Conservation (phyloP, 1,139 yeast genomes). For the Scheffersomyces lignicola region DNA sequence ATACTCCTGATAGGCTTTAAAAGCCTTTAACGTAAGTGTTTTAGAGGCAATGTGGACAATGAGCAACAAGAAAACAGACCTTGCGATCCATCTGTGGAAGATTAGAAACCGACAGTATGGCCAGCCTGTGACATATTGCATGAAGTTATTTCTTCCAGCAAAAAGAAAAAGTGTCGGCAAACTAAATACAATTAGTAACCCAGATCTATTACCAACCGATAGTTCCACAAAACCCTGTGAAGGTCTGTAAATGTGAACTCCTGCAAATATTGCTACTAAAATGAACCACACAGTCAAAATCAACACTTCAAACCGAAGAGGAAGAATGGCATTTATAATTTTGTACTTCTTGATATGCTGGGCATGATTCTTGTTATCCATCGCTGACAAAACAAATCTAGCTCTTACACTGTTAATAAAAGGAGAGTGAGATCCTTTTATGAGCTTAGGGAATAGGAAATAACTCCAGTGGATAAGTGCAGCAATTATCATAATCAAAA, state of each 20-base stretch:
- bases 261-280: slow-evolving; percentile 13
- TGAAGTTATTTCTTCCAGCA: slow-evolving; percentile 25
- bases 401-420: slow-evolving; percentile 12
- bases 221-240: slow-evolving; percentile 14
- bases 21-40: slow-evolving; percentile 6
- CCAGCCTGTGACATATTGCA: slow-evolving; percentile 28
- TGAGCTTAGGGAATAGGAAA: slow-evolving; percentile 15
- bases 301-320: slow-evolving; percentile 23
- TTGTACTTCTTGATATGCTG: not conserved
- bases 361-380: slow-evolving; percentile 10
- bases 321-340: slow-evolving; percentile 12
- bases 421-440: slow-evolving; percentile 9
- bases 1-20: slow-evolving; percentile 24
- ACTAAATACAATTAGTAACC: slow-evolving; percentile 19
- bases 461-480: slow-evolving; percentile 20
- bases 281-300: slow-evolving; percentile 12
- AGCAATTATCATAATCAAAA: slow-evolving; percentile 18
- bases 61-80: slow-evolving; percentile 16
- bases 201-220: slow-evolving; percentile 24
- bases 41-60: slow-evolving; percentile 18
- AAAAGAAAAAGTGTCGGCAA: slow-evolving; percentile 23
- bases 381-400: slow-evolving; percentile 12
- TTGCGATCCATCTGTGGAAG: slow-evolving; percentile 26
- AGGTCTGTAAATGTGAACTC: slow-evolving; percentile 14
- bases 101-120: slow-evolving; percentile 18